phyloP scores from a whole-genome alignment of 495 filamentous ascomycete species.

The Monascus purpureus region DNA sequence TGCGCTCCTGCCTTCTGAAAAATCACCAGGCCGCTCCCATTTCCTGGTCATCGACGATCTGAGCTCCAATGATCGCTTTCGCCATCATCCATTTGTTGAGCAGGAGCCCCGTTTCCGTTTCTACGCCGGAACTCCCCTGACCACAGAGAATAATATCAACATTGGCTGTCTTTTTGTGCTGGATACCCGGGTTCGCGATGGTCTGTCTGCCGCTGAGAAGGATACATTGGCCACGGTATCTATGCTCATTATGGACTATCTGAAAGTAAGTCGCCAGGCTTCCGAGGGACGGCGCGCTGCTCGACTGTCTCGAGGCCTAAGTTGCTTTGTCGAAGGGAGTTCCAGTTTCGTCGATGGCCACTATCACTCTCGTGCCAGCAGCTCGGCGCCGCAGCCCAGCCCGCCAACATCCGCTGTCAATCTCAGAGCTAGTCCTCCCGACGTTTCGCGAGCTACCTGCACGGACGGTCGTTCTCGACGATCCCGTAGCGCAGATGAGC shows the following conservation, averaged over 20 bases:
- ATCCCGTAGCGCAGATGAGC: slow-evolving; percentile 16
- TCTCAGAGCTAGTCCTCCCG: slow-evolving; percentile 6
- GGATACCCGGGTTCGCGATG: slow-evolving; percentile 32
- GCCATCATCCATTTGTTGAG: slow-evolving; percentile 25
- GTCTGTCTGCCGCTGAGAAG: slow-evolving; percentile 20
- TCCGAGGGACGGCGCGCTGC: slow-evolving; percentile 43
- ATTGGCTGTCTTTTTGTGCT: slow-evolving; percentile 59
- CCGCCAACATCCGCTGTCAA: no score
- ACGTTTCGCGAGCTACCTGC: slow-evolving; percentile 15
- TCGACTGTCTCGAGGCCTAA: slow-evolving; percentile 46
- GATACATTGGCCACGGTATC: slow-evolving; percentile 35
- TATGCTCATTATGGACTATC: slow-evolving; percentile 45
- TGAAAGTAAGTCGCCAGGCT: slow-evolving; percentile 43
- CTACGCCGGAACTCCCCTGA: slow-evolving; percentile 40
- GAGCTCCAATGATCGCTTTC: slow-evolving; percentile 25
- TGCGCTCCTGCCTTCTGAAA: slow-evolving; percentile 20
- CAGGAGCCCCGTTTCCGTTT: slow-evolving; percentile 29
- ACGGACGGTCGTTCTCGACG: slow-evolving; percentile 10
- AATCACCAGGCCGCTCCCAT: slow-evolving; percentile 11
- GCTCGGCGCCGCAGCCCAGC: no score
- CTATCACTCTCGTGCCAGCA: slow-evolving; percentile 14
- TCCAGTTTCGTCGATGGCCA: slow-evolving; percentile 28
- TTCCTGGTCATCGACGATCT: slow-evolving; percentile 29
- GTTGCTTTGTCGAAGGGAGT: slow-evolving; percentile 47
- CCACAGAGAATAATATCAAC: slow-evolving; percentile 51